phyloP scores from a whole-genome alignment of 1,284 basidiomycete genomes.

The Lignosus rhinocerotis region DNA sequence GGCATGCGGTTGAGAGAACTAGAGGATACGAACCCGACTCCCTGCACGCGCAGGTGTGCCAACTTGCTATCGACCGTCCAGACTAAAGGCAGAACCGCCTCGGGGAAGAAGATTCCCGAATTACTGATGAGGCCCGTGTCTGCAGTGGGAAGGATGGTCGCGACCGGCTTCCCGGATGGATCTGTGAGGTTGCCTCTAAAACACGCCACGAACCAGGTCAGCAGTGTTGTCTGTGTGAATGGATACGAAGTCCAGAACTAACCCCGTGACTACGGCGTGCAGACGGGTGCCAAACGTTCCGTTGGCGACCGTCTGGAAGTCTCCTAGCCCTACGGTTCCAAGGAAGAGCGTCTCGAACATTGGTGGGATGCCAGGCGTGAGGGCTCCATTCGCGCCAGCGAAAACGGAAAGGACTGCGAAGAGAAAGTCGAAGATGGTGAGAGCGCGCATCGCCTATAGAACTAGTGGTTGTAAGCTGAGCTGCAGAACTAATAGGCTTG shows the following conservation, averaged over 20 bases:
- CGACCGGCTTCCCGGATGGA: neutral
- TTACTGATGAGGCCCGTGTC: neutral
- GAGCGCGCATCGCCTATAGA: neutral
- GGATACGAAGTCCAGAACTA: neutral
- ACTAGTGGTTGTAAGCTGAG: neutral
- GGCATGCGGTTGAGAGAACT: no score
- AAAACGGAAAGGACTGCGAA: neutral
- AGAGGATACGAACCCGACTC: neutral
- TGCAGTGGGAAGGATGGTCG: neutral
- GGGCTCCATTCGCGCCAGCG: neutral
- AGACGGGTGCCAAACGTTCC: neutral
- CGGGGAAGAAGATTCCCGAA: neutral
- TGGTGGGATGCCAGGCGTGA: neutral
- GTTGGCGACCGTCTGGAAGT: neutral
- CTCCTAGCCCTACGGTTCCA: neutral
- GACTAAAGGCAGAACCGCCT: neutral
- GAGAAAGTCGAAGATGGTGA: neutral
- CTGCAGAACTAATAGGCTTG: slow-evolving; percentile 17
- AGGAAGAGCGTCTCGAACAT: neutral
- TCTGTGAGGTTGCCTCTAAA: neutral
- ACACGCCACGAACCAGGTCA: neutral
- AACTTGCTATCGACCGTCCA: slow-evolving; percentile 1
- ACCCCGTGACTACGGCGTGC: neutral
- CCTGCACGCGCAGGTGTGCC: neutral
- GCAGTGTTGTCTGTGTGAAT: no score